Evolutionary conservation across 257 asterid genomes (phyloP).

Genomic region (Cinchona pubescens): DNA sequence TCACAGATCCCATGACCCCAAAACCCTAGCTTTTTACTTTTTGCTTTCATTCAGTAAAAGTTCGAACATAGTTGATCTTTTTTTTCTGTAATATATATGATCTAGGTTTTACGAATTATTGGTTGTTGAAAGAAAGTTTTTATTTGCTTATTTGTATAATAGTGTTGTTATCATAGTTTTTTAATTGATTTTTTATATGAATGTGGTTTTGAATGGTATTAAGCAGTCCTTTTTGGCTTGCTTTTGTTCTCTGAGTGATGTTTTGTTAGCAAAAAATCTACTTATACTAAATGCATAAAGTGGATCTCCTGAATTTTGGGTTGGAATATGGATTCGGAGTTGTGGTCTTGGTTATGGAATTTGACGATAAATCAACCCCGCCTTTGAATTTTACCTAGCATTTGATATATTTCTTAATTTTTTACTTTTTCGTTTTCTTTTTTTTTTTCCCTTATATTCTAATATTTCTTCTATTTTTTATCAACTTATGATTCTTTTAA

Average conservation of each 20-base stretch:
- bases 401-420: no score
- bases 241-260: neutral
- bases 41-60: neutral
- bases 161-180: neutral
- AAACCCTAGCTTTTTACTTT: conserved; percentile 31
- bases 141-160: neutral
- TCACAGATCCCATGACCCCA: conserved; percentile 37
- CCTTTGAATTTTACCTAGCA: no score
- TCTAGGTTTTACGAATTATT: neutral
- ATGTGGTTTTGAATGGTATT: neutral
- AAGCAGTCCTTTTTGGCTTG: neutral
- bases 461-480: no score
- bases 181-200: neutral
- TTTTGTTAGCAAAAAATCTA: no score
- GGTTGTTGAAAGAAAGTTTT: neutral
- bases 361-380: no score
- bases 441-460: no score
- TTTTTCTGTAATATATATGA: neutral
- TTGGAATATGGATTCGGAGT: neutral
- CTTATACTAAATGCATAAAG: neutral
- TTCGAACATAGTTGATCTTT: no score
- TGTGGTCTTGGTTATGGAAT: no score
- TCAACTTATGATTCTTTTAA: no score
- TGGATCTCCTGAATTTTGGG: conserved; percentile 10
- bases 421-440: no score